These are phyloP conservation scores for Phylloporus sp. DNA, from an alignment of 768 basidiomycete genomes.

Conservation along the genomic window DNA sequence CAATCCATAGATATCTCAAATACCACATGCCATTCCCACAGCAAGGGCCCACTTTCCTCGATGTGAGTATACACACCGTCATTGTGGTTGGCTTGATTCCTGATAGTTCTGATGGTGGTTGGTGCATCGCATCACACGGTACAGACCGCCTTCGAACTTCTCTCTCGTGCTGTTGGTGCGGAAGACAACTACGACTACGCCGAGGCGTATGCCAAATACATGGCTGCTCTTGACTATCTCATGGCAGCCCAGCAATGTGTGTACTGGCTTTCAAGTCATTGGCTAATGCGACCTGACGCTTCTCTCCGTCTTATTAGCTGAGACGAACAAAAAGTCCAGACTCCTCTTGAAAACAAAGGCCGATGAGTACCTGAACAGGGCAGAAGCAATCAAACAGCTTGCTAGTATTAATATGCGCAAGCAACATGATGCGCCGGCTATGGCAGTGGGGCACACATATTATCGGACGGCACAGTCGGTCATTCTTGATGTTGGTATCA, in stretches of 20 bases:
- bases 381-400: constrained; percentile 10
- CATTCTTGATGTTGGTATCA: constrained; percentile 15
- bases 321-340: constrained; percentile 19
- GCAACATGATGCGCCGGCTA: neutral
- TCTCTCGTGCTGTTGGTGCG: constrained; percentile 84
- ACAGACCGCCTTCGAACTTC: constrained; percentile 79
- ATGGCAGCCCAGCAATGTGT: constrained; percentile 91
- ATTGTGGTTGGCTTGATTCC: neutral
- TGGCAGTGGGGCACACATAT: neutral
- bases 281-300: neutral
- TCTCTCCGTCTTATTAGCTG: constrained; percentile 1
- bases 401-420: neutral
- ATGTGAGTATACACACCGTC: constrained; percentile 4
- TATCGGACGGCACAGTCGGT: constrained; percentile 3
- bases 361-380: constrained; percentile 18
- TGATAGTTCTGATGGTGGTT: neutral
- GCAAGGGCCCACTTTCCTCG: constrained; percentile 4
- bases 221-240: constrained; percentile 94
- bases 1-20: no score
- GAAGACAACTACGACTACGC: constrained; percentile 88
- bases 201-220: constrained; percentile 89
- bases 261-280: neutral
- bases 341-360: constrained; percentile 13
- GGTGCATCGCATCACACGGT: neutral
- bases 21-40: neutral